Conservation (phyloP, 2,329 filamentous ascomycete genomes). For the Diplodia corticola region DNA sequence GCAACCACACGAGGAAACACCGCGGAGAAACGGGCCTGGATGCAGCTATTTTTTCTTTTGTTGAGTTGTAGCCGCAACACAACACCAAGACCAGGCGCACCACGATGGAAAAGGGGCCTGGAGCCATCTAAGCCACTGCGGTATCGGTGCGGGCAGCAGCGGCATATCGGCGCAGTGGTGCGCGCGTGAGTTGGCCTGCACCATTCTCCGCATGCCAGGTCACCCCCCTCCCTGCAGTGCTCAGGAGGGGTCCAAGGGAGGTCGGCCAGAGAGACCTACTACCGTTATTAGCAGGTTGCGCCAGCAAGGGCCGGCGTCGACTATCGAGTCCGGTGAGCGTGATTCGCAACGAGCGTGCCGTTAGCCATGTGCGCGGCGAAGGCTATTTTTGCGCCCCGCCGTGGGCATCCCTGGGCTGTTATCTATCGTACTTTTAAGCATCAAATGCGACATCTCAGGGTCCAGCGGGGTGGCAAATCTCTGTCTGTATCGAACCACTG, state of each 20-base stretch:
- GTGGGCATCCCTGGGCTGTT: background rate
- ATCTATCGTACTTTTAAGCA: conserved; percentile 20
- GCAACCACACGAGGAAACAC: conserved; percentile 16
- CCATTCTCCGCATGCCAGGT: conserved; percentile 10
- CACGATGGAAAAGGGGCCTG: background rate
- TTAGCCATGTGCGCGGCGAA: background rate
- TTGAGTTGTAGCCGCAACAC: conserved; percentile 10
- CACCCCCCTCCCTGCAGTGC: background rate
- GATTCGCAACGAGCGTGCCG: background rate
- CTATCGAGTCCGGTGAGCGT: background rate
- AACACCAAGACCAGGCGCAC: background rate
- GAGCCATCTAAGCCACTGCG: conserved; percentile 1
- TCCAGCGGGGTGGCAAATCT: conserved; percentile 19
- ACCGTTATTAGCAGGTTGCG: background rate
- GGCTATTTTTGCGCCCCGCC: conserved; percentile 11
- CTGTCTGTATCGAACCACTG: background rate
- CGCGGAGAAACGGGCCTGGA: conserved; percentile 2
- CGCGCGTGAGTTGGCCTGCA: background rate
- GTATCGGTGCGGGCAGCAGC: background rate
- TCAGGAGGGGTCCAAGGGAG: conserved; percentile 1
- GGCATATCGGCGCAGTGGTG: background rate
- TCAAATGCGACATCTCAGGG: conserved; percentile 17
- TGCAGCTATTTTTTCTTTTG: conserved; percentile 6
- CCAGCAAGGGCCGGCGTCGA: background rate
- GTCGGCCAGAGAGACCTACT: conserved; percentile 2